Evolutionary conservation across 2,329 filamentous ascomycete species (phyloP), one percentile per base, ranked within the genome.

Genomic region (Trichoderma sp.): DNA sequence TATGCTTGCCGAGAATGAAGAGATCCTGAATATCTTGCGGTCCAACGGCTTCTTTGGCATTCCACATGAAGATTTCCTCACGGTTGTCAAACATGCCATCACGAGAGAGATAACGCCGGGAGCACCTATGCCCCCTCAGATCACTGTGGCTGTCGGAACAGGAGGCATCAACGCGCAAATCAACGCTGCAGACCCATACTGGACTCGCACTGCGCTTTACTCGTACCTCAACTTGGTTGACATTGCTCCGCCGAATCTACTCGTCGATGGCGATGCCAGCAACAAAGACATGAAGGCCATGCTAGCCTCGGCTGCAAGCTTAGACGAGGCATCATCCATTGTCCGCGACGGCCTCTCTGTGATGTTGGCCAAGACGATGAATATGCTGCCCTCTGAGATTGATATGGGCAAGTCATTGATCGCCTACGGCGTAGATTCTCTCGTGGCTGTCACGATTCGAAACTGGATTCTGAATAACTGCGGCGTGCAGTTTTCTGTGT

Each of bases 31-130:
- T 67, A 81, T 79, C 57, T 80, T 87, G 58, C 81, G 82, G 19
- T 80, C 81, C 5, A 82, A 78, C 56, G 85, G 85, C 1, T 87
- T 87, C 75, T 83, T 86, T 71, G 84, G 84, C 39, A 84, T 86
- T 34, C 79, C 84, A 3, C 79, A 85, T 48, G 72, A 79, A 4
- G 83, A 86, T 71, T 84, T 84, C 60, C 76, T 84, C n/a, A 78
- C 77, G 8, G 73, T 86, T 17, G 67, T 87, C 8, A 78, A 80
- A 32, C 79, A 80, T 19, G 83, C 84, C 60, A 81, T 87, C 70
- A 79, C 77, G 0, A 76, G 74, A 34, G 77, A 78, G 37, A 73
- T 74, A 25, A 69, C 72, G 3, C 70, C 71, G 1, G 70, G 71
- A 4, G 63, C 74, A 5, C 64, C 64, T 5, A 76, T 81, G 37